Evolutionary conservation across 2,329 filamentous ascomycete species (phyloP).

Genomic region (Aspergillus fumigatus): DNA sequence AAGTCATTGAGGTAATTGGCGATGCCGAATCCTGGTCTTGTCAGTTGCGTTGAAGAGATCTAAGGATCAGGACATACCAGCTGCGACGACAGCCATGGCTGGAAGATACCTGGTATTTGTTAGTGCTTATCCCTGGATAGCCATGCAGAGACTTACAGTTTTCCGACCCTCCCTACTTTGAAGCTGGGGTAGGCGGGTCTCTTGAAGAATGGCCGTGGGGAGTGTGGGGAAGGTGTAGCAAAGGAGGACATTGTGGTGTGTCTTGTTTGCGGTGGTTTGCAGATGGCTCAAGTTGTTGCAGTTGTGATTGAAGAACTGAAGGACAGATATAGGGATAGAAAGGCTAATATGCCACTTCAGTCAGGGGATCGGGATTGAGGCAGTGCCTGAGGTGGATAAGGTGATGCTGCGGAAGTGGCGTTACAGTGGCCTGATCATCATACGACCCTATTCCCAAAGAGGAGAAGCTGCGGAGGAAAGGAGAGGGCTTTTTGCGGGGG

Average conservation of each 20-base stretch:
- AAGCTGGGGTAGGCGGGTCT: constrained; percentile 2
- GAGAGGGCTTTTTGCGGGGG: background rate
- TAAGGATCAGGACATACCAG: constrained; percentile 6
- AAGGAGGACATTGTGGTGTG: constrained; percentile 4
- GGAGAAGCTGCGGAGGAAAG: background rate
- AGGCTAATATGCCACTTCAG: background rate
- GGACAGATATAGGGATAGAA: background rate
- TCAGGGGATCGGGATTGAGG: background rate
- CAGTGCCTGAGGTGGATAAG: background rate
- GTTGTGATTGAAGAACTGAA: background rate
- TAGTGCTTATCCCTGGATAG: background rate
- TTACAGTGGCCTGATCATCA: background rate
- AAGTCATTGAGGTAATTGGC: constrained; percentile 8
- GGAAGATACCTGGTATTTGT: constrained; percentile 11
- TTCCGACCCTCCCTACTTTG: constrained; percentile 1
- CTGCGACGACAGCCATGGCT: constrained; percentile 11
- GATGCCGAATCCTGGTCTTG: constrained; percentile 14
- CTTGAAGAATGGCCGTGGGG: constrained; percentile 11
- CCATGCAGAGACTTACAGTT: constrained; percentile 5
- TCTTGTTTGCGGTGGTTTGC: background rate
- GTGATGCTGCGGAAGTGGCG: background rate
- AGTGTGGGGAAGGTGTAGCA: constrained; percentile 1
- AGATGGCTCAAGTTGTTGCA: background rate
- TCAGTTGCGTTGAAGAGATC: background rate
- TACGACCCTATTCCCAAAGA: background rate